Percentiles rank a stretch among this genome's conserved stretches.
phyloP scores from a whole-genome alignment of 768 basidiomycete species.

The Agaricus subrufescens region DNA sequence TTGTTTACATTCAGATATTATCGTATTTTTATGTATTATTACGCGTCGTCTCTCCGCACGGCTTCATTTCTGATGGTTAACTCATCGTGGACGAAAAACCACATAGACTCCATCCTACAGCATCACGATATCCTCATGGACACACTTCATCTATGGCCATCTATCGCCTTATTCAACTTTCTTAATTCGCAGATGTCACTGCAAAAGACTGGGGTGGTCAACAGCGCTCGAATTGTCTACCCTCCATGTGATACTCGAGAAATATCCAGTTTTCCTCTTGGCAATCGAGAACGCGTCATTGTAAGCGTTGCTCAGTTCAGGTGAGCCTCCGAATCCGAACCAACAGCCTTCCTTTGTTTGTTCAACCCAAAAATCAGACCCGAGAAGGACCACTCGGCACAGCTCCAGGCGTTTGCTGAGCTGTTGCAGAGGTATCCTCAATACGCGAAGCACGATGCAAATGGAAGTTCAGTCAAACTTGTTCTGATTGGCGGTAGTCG shows the following conservation, averaged over 20 bases:
- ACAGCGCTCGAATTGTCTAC: slow-evolving; percentile 58
- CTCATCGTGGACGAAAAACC: slow-evolving; percentile 90
- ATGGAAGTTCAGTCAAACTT: slow-evolving; percentile 40
- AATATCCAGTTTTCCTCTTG: slow-evolving; percentile 53
- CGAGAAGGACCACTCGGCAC: slow-evolving; percentile 88
- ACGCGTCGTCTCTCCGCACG: slow-evolving; percentile 66
- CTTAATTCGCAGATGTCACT: slow-evolving; percentile 19
- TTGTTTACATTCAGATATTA: slow-evolving; percentile 63
- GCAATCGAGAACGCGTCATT: slow-evolving; percentile 56
- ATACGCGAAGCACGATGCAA: slow-evolving; percentile 28
- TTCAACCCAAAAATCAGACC: slow-evolving; percentile 49
- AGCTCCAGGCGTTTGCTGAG: slow-evolving; percentile 63
- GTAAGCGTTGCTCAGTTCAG: slow-evolving; percentile 92
- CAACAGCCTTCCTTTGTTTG: background rate
- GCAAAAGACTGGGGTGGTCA: slow-evolving; percentile 7
- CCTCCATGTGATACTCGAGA: slow-evolving; percentile 88
- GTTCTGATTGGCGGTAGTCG: slow-evolving; percentile 83
- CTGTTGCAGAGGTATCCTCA: slow-evolving; percentile 60
- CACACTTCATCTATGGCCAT: slow-evolving; percentile 38
- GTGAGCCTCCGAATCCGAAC: slow-evolving; percentile 31
- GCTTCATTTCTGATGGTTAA: slow-evolving; percentile 89
- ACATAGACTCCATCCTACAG: slow-evolving; percentile 70
- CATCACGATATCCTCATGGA: slow-evolving; percentile 49
- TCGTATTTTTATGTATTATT: slow-evolving; percentile 79
- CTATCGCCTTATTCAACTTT: slow-evolving; percentile 30